Percentiles rank a stretch among this genome's conserved stretches.
phyloP scores from a whole-genome alignment of 179 eudicot genomes.

The Beta corolliflora region DNA sequence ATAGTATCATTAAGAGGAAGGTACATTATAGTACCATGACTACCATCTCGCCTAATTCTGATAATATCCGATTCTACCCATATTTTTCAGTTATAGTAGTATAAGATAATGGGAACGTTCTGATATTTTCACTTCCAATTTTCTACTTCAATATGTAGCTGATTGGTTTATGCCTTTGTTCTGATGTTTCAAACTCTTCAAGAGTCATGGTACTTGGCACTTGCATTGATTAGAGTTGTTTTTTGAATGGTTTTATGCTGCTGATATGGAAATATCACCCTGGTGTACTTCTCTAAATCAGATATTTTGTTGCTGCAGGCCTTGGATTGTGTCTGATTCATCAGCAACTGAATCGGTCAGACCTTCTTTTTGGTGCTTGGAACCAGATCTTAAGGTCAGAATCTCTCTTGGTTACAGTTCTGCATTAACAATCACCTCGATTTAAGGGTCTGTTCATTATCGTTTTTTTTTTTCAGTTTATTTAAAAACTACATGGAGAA shows the following conservation, averaged over 20 bases:
- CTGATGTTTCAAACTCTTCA: background rate
- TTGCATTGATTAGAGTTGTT: background rate
- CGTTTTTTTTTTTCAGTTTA: no score
- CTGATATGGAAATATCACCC: background rate
- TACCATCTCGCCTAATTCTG: background rate
- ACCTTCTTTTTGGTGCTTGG: conserved; percentile 33
- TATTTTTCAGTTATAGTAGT: background rate
- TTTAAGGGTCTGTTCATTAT: background rate
- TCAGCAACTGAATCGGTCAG: conserved; percentile 28
- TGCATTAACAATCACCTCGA: background rate
- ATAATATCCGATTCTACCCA: background rate
- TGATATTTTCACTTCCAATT: background rate
- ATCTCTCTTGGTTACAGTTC: background rate
- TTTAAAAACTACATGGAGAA: no score
- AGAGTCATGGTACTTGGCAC: background rate
- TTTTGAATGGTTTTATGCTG: background rate
- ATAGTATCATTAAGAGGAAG: conserved; percentile 59
- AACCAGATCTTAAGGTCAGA: conserved; percentile 38
- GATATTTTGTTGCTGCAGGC: conserved; percentile 38
- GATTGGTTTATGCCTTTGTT: conserved; percentile 1
- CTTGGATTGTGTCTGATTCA: conserved; percentile 47
- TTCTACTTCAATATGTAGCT: background rate
- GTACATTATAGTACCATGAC: conserved; percentile 28
- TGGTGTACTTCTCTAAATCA: background rate
- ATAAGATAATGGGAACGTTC: background rate